These are phyloP conservation scores for Microsporum ferrugineum DNA, from an alignment of 2,329 filamentous ascomycete species.

Conservation along the genomic window DNA sequence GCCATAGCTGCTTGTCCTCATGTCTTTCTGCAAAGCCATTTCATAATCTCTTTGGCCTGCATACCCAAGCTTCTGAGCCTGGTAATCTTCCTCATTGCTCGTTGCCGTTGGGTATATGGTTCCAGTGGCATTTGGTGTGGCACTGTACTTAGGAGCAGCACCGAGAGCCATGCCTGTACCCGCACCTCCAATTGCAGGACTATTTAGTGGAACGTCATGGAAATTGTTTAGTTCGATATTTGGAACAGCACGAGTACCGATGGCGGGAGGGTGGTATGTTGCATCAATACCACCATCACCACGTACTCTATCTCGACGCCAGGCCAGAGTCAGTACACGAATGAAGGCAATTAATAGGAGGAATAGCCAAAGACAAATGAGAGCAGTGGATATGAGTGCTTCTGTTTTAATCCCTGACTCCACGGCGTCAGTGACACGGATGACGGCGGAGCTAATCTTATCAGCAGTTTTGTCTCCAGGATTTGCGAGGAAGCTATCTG, in stretches of 20 bases:
- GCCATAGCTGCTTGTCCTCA: slow-evolving; percentile 26
- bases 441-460: slow-evolving; percentile 66
- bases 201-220: slow-evolving; percentile 29
- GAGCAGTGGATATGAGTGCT: slow-evolving; percentile 62
- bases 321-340: slow-evolving; percentile 53
- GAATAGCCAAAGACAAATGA: slow-evolving; percentile 67
- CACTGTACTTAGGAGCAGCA: slow-evolving; percentile 19
- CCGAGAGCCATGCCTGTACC: slow-evolving; percentile 5
- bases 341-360: slow-evolving; percentile 63
- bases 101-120: background rate
- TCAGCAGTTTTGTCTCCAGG: slow-evolving; percentile 63
- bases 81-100: slow-evolving; percentile 17
- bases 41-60: slow-evolving; percentile 29
- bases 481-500: slow-evolving; percentile 62
- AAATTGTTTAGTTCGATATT: slow-evolving; percentile 22
- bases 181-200: slow-evolving; percentile 12
- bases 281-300: slow-evolving; percentile 46
- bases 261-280: slow-evolving; percentile 11
- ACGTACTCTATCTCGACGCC: slow-evolving; percentile 47
- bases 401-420: slow-evolving; percentile 59
- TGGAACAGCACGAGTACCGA: slow-evolving; percentile 6
- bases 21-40: slow-evolving; percentile 20
- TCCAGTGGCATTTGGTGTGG: slow-evolving; percentile 11
- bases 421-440: slow-evolving; percentile 57
- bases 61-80: slow-evolving; percentile 35